These are phyloP conservation scores for Podosphaera fusca DNA, from an alignment of 2,329 filamentous ascomycete genomes.

Conservation along the genomic window DNA sequence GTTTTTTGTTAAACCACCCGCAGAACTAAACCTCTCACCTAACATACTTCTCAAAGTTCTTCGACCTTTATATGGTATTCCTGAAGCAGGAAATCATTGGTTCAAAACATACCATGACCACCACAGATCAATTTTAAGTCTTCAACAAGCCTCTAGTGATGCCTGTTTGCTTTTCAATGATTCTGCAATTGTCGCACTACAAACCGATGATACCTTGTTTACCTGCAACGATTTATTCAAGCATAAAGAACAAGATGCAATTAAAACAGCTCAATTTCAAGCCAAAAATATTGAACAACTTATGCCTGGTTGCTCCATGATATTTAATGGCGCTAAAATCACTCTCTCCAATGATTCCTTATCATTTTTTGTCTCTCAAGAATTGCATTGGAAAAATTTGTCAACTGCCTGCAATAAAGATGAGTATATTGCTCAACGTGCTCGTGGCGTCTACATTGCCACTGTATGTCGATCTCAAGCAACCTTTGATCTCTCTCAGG, in stretches of 20 bases:
- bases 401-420: neutral
- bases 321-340: conserved; percentile 1
- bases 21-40: too few relatives aligned
- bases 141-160: conserved; percentile 1
- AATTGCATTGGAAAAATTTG: neutral
- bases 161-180: conserved; percentile 1
- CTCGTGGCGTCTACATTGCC: neutral
- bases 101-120: conserved; percentile 1
- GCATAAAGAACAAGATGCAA: neutral
- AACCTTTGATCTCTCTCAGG: neutral
- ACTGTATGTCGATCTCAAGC: neutral
- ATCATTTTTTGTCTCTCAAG: neutral
- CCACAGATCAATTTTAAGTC: neutral
- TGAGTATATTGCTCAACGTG: neutral
- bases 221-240: neutral
- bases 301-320: neutral
- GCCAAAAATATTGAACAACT: neutral
- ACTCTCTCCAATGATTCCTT: neutral
- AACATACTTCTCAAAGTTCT: too few relatives aligned
- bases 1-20: too few relatives aligned
- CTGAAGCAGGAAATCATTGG: too few relatives aligned
- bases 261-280: neutral
- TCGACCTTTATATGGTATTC: too few relatives aligned
- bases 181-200: conserved; percentile 1
- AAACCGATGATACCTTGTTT: conserved; percentile 3